Percentiles rank a stretch among this genome's conserved stretches.
These are phyloP conservation scores for Chytriomyces confervae DNA, from an alignment of 192 early-diverging fungal genomes.

Conservation along the genomic window DNA sequence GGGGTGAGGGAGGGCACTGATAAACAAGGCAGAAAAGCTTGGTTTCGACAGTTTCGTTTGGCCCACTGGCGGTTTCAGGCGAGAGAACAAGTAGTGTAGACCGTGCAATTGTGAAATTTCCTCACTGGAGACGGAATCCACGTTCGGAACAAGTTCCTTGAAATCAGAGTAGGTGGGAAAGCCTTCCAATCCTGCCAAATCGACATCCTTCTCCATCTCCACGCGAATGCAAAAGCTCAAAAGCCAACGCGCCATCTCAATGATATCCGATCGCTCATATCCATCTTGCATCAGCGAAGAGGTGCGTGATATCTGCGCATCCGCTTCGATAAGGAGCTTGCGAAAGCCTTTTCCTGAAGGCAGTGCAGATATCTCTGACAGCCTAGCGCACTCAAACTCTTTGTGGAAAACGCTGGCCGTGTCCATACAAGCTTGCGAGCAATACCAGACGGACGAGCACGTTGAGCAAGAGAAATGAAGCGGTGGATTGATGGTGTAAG, in stretches of 20 bases:
- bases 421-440: background rate
- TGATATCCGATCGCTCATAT: too few relatives aligned
- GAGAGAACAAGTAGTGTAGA: conserved; percentile 7
- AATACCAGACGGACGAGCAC: background rate
- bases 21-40: conserved; percentile 9
- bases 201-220: background rate
- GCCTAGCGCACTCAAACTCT: background rate
- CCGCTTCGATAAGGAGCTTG: too few relatives aligned
- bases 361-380: too few relatives aligned
- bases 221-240: conserved; percentile 23
- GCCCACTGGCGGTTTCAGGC: too few relatives aligned
- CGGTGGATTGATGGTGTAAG: background rate
- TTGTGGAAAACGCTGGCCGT: background rate
- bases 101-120: conserved; percentile 7
- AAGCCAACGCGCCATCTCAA: conserved; percentile 6
- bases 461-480: background rate
- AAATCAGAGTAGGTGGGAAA: conserved; percentile 1
- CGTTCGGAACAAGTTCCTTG: conserved; percentile 21
- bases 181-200: background rate
- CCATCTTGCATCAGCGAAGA: too few relatives aligned
- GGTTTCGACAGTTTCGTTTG: background rate
- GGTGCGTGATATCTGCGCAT: too few relatives aligned
- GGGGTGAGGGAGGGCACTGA: conserved; percentile 18
- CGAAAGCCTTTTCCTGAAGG: too few relatives aligned
- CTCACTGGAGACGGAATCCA: background rate